Conservation (phyloP, 805 yeast species). For the Myxozyma neglecta region DNA sequence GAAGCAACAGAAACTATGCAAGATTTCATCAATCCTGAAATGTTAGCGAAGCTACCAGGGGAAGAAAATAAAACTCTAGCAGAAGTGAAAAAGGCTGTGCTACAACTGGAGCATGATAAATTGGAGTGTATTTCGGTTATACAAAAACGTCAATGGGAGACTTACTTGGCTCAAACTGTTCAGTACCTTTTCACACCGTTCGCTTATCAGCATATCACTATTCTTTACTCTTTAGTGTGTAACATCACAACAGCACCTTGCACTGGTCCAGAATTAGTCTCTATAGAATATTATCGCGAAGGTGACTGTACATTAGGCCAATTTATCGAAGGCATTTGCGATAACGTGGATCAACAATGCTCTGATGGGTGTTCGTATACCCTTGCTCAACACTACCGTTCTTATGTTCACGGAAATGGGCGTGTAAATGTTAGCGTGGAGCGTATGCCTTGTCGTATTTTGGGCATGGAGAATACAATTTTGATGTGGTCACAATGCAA, state of each 20-base stretch:
- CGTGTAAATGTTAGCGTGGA: conserved; percentile 78
- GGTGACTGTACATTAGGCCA: conserved; percentile 89
- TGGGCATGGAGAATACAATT: conserved; percentile 65
- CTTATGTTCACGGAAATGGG: conserved; percentile 86
- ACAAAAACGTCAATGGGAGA: conserved; percentile 66
- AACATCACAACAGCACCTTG: conserved; percentile 87
- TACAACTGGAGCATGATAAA: conserved; percentile 33
- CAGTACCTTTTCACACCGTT: conserved; percentile 61
- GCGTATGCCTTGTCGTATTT: conserved; percentile 53
- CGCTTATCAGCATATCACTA: conserved; percentile 74
- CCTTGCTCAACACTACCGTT: conserved; percentile 71
- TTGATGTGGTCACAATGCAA: conserved; percentile 92
- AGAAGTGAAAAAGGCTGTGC: conserved; percentile 18
- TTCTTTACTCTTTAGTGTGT: conserved; percentile 79
- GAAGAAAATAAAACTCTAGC: conserved; percentile 12
- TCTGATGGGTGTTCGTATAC: conserved; percentile 78
- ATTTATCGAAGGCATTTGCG: conserved; percentile 75
- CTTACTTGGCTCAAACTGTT: conserved; percentile 53
- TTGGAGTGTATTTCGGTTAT: conserved; percentile 35
- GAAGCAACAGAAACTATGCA: background rate
- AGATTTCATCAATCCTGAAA: conserved; percentile 19
- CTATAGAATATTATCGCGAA: conserved; percentile 85
- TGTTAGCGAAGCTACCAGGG: conserved; percentile 17
- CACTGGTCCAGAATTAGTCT: conserved; percentile 81
- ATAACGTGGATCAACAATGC: conserved; percentile 66